Conservation (phyloP, 768 basidiomycete species). For the Mycena leptocephala region DNA sequence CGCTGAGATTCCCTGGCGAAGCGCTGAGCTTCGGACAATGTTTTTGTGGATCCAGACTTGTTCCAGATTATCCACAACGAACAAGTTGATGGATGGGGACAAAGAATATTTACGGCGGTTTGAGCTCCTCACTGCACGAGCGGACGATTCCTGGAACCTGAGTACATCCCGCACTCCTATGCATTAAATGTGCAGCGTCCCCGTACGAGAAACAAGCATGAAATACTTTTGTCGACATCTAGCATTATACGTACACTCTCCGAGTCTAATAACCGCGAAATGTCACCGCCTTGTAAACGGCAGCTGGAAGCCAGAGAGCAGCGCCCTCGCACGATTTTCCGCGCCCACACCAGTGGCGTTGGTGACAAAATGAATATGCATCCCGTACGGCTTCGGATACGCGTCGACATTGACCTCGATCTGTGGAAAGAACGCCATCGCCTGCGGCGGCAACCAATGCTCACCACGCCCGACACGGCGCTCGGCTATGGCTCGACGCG, state of each 20-base stretch:
- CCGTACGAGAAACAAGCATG: too few relatives aligned
- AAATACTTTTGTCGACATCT: not conserved
- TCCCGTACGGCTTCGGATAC: conserved; percentile 89
- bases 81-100: too few relatives aligned
- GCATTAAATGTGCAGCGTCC: too few relatives aligned
- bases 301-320: conserved; percentile 93
- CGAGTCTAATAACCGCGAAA: not conserved
- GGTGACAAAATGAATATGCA: conserved; percentile 96
- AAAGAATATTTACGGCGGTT: too few relatives aligned
- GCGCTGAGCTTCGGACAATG: too few relatives aligned
- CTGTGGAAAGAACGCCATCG: conserved; percentile 95
- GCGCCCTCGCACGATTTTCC: conserved; percentile 88
- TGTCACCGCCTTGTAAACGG: conserved; percentile 70
- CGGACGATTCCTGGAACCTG: too few relatives aligned
- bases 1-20: too few relatives aligned
- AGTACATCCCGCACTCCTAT: too few relatives aligned
- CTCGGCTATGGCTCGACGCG: conserved; percentile 79
- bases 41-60: too few relatives aligned
- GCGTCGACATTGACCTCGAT: conserved; percentile 95
- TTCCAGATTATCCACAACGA: too few relatives aligned
- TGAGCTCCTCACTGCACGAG: too few relatives aligned
- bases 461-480: conserved; percentile 89
- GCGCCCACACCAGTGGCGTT: conserved; percentile 91
- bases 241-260: too few relatives aligned
- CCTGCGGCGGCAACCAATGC: conserved; percentile 89